phyloP scores from a whole-genome alignment of 208 protist genomes.

The Dictyostelium gargantuum region DNA sequence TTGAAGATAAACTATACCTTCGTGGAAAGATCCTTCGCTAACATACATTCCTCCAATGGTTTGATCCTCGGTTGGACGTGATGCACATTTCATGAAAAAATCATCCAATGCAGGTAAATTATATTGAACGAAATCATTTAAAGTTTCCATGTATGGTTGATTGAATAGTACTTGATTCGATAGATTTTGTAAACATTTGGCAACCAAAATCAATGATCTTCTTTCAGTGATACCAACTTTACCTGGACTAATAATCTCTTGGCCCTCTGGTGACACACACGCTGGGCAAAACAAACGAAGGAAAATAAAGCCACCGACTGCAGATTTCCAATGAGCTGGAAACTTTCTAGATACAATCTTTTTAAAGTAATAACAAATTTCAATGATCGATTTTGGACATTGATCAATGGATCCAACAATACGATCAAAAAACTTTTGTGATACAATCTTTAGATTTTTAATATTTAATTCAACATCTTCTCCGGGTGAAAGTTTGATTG shows the following conservation, averaged over 20 bases:
- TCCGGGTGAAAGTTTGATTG: background rate
- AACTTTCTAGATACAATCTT: slow-evolving; percentile 65
- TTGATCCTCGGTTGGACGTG: slow-evolving; percentile 44
- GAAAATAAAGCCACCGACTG: slow-evolving; percentile 77
- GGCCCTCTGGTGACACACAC: slow-evolving; percentile 64
- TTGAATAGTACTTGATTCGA: slow-evolving; percentile 79
- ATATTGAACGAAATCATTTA: slow-evolving; percentile 76
- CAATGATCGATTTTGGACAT: slow-evolving; percentile 45
- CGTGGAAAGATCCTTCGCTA: background rate
- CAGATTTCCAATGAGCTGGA: slow-evolving; percentile 49
- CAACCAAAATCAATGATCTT: slow-evolving; percentile 75
- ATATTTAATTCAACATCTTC: slow-evolving; percentile 3
- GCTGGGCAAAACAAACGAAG: slow-evolving; percentile 74
- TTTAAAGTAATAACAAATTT: slow-evolving; percentile 67
- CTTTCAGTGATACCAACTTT: slow-evolving; percentile 45
- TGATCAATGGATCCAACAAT: slow-evolving; percentile 21
- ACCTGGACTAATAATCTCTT: slow-evolving; percentile 6
- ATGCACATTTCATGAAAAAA: slow-evolving; percentile 31
- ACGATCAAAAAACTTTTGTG: slow-evolving; percentile 63
- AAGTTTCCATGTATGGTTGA: slow-evolving; percentile 72
- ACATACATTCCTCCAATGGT: slow-evolving; percentile 61
- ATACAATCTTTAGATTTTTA: background rate
- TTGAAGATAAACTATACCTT: slow-evolving; percentile 43
- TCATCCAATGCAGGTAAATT: slow-evolving; percentile 55
- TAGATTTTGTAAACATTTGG: slow-evolving; percentile 80